Conservation (phyloP, 2,329 filamentous ascomycete genomes). For the Ceratocystis harringtonii region DNA sequence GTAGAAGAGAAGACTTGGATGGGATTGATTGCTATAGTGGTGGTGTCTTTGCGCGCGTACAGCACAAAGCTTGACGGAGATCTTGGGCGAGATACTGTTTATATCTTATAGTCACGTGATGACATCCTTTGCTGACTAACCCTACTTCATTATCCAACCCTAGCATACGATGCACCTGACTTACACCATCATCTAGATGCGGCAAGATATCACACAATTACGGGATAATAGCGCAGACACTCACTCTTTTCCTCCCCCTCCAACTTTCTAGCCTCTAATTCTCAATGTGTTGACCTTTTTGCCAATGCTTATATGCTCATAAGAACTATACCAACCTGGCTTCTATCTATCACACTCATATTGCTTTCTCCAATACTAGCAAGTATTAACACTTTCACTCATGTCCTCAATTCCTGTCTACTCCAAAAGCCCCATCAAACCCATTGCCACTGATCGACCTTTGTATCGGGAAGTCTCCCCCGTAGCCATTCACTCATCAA, state of each 20-base stretch:
- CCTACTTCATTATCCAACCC: background rate
- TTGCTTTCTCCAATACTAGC: background rate
- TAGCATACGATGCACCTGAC: background rate
- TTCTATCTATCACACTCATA: background rate
- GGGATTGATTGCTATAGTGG: background rate
- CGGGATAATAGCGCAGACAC: background rate
- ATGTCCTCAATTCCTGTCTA: constrained; percentile 50
- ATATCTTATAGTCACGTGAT: background rate
- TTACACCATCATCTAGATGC: background rate
- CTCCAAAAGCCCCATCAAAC: constrained; percentile 42
- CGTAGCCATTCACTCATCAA: constrained; percentile 21
- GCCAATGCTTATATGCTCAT: background rate
- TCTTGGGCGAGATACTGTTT: background rate
- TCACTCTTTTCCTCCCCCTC: background rate
- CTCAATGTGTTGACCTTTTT: background rate
- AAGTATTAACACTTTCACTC: constrained; percentile 17
- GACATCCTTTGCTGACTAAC: background rate
- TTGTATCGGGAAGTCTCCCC: background rate
- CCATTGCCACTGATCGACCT: constrained; percentile 18
- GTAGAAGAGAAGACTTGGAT: background rate
- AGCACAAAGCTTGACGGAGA: background rate
- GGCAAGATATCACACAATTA: background rate
- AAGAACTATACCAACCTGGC: background rate
- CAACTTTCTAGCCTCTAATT: background rate
- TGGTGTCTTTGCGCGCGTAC: background rate